Percentiles rank a stretch among this genome's conserved stretches.
Conservation (phyloP, 768 basidiomycete species). For the Boletus vermiculosoides region DNA sequence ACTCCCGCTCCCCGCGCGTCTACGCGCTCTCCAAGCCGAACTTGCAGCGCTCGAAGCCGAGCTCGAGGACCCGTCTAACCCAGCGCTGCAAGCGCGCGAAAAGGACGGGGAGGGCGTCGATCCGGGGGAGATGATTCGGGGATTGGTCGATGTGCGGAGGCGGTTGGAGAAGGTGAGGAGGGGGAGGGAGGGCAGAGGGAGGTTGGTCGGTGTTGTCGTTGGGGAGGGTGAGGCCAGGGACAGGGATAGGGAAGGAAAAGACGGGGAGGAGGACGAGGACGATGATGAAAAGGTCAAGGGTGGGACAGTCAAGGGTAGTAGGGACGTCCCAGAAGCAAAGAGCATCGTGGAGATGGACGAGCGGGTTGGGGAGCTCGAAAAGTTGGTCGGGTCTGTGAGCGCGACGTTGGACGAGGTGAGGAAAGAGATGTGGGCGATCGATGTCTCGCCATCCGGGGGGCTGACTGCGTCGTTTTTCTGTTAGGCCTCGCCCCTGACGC, state of each 20-base stretch:
- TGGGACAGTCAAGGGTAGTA: background rate
- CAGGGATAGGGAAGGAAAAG: background rate
- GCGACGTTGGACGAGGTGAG: slow-evolving; percentile 77
- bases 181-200: slow-evolving; percentile 63
- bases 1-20: slow-evolving; percentile 53
- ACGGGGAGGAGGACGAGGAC: slow-evolving; percentile 2
- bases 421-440: background rate
- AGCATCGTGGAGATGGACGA: slow-evolving; percentile 74
- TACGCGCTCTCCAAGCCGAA: slow-evolving; percentile 73
- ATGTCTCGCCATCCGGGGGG: background rate
- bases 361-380: slow-evolving; percentile 82
- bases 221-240: slow-evolving; percentile 21
- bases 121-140: slow-evolving; percentile 73
- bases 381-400: slow-evolving; percentile 76
- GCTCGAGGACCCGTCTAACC: slow-evolving; percentile 78
- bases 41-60: slow-evolving; percentile 77
- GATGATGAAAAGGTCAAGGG: background rate
- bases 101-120: slow-evolving; percentile 53
- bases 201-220: slow-evolving; percentile 59
- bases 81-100: slow-evolving; percentile 57
- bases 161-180: slow-evolving; percentile 66
- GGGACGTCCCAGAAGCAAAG: slow-evolving; percentile 41
- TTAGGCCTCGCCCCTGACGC: slow-evolving; percentile 69
- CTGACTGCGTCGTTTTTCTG: slow-evolving; percentile 6
- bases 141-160: slow-evolving; percentile 70